Evolutionary conservation across 306 rosid species (phyloP).

Genomic region (Gastrolobium bilobum): DNA sequence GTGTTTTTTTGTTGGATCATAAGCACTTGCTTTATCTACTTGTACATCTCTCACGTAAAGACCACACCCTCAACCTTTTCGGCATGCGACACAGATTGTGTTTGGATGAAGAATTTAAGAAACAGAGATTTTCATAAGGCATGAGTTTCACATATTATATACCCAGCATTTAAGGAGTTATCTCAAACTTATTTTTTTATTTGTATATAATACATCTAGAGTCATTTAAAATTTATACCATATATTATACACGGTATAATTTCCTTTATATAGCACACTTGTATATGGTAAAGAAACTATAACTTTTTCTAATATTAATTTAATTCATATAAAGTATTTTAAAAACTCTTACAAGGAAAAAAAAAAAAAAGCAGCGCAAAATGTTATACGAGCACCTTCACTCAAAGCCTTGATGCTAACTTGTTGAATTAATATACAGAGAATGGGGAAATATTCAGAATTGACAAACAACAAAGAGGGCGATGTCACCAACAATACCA

Average conservation of each 20-base stretch:
- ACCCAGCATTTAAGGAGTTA: no score
- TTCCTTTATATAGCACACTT: no score
- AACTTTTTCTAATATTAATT: no score
- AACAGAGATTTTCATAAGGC: neutral
- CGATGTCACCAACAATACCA: slow-evolving; percentile 40
- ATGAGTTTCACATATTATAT: slow-evolving; percentile 3
- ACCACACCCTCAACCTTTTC: slow-evolving; percentile 39
- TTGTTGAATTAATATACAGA: neutral
- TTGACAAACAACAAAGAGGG: slow-evolving; percentile 38
- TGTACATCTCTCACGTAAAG: slow-evolving; percentile 18
- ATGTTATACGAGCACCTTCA: neutral
- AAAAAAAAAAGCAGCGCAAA: neutral
- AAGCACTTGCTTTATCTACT: slow-evolving; percentile 31
- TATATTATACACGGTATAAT: no score
- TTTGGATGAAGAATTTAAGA: slow-evolving; percentile 19
- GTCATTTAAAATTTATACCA: no score
- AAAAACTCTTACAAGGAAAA: no score
- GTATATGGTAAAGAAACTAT: no score
- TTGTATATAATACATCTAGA: no score
- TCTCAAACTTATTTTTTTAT: no score
- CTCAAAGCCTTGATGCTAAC: neutral
- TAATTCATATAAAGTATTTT: no score
- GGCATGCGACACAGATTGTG: slow-evolving; percentile 38
- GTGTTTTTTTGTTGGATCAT: slow-evolving; percentile 39
- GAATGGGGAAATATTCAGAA: neutral